Evolutionary conservation across 805 yeast species (phyloP).

Genomic region (Teunomyces atbi): DNA sequence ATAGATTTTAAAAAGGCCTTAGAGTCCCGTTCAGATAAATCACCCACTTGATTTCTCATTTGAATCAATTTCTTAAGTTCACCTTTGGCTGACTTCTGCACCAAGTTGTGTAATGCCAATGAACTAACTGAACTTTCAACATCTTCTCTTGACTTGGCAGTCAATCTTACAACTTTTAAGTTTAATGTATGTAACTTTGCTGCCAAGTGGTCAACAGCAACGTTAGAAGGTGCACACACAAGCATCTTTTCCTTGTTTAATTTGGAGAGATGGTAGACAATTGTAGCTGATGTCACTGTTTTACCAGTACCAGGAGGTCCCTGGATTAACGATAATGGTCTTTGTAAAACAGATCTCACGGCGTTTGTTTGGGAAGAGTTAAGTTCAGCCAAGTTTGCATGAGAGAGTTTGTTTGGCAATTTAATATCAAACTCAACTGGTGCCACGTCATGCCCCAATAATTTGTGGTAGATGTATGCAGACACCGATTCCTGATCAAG

Average conservation of each 20-base stretch:
- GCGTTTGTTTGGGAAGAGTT: constrained; percentile 82
- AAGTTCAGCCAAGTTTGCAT: constrained; percentile 65
- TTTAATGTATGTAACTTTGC: constrained; percentile 68
- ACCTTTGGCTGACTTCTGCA: constrained; percentile 48
- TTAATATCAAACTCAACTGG: constrained; percentile 59
- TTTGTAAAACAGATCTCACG: constrained; percentile 61
- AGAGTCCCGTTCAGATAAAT: constrained; percentile 56
- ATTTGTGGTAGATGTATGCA: constrained; percentile 69
- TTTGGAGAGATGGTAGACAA: constrained; percentile 70
- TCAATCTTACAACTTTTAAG: constrained; percentile 70
- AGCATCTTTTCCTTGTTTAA: constrained; percentile 62
- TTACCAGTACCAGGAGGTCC: constrained; percentile 96
- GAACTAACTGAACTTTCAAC: constrained; percentile 63
- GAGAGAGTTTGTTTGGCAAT: constrained; percentile 61
- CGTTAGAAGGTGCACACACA: constrained; percentile 95
- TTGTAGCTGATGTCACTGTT: constrained; percentile 89
- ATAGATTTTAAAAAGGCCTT: constrained; percentile 41
- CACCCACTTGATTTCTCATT: constrained; percentile 66
- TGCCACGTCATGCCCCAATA: constrained; percentile 76
- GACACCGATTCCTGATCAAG: constrained; percentile 65
- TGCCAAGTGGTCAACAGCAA: constrained; percentile 91
- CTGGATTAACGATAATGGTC: constrained; percentile 80
- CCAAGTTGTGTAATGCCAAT: constrained; percentile 55
- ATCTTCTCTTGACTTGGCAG: constrained; percentile 79
- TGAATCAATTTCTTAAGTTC: constrained; percentile 57